Percentiles rank a stretch among this genome's conserved stretches.
These are phyloP conservation scores for Guadua angustifolia DNA, from an alignment of 176 grass and related monocot species.

Conservation along the genomic window DNA sequence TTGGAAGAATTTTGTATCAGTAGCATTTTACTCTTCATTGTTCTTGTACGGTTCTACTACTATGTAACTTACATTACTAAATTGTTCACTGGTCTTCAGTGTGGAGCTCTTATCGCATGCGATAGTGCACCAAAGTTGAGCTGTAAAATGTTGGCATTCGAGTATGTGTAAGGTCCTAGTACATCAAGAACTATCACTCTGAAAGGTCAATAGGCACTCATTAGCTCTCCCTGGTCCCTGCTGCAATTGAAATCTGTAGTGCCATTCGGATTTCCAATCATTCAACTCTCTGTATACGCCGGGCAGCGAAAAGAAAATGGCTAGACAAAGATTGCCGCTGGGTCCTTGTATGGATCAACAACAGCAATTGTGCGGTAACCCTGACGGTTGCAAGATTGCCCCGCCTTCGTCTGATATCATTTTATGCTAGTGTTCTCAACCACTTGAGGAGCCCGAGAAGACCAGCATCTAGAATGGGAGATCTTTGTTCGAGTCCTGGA, in stretches of 20 bases:
- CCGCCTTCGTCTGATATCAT: not conserved
- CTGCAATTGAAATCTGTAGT: not conserved
- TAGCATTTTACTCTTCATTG: not conserved
- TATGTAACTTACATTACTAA: not conserved
- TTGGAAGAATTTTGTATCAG: not conserved
- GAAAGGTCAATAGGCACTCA: not conserved
- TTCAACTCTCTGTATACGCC: not conserved
- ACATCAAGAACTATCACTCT: too few relatives aligned
- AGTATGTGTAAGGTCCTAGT: too few relatives aligned
- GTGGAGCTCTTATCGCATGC: too few relatives aligned
- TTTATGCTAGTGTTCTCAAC: slow-evolving; percentile 74
- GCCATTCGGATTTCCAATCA: not conserved
- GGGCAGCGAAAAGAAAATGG: not conserved
- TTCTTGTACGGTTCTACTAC: not conserved
- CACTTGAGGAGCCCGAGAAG: slow-evolving; percentile 84
- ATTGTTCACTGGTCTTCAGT: too few relatives aligned
- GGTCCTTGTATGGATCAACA: not conserved
- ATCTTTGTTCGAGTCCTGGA: slow-evolving; percentile 82
- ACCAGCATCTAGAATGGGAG: slow-evolving; percentile 71
- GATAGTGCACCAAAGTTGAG: too few relatives aligned
- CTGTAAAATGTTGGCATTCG: too few relatives aligned
- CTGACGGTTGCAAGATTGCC: not conserved
- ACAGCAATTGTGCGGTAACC: not conserved
- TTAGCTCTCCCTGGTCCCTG: not conserved
- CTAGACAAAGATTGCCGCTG: not conserved